Conservation (phyloP, 345 rosid species). For the Ceriops tagal region DNA sequence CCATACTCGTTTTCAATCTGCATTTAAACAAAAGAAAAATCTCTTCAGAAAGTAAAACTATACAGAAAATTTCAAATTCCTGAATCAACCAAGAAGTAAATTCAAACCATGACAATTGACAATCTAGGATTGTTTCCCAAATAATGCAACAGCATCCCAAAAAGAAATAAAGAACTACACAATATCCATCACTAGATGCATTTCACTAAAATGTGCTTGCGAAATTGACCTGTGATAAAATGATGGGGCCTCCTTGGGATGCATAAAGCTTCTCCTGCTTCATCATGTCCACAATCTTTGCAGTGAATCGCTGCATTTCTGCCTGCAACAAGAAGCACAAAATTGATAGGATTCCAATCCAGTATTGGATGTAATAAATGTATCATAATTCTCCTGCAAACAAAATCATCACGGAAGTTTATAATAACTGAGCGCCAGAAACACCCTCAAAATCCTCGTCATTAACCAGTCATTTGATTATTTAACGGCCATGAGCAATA, state of each 20-base stretch:
- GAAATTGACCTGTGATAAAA: conserved; percentile 73
- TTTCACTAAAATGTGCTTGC: background rate
- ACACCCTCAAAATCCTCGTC: too few species aligned
- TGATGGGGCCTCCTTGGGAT: conserved; percentile 95
- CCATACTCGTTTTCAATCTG: conserved; percentile 99
- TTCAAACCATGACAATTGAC: background rate
- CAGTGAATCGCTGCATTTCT: conserved; percentile 86
- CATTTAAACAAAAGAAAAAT: background rate
- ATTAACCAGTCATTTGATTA: too few species aligned
- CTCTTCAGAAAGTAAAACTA: background rate
- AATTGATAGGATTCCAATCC: background rate
- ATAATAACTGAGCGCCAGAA: too few species aligned
- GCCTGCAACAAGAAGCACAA: conserved; percentile 35
- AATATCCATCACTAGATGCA: background rate
- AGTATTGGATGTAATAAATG: too few species aligned
- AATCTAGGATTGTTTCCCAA: too few species aligned
- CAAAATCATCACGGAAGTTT: too few species aligned
- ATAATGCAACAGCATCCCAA: background rate
- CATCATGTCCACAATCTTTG: conserved; percentile 87
- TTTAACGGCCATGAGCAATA: too few species aligned
- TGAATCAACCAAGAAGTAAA: background rate
- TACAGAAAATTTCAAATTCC: background rate
- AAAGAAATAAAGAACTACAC: too few species aligned
- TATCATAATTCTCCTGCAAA: too few species aligned
- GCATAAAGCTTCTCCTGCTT: conserved; percentile 88